phyloP scores from a whole-genome alignment of 2,329 filamentous ascomycete genomes.

The Aspergillus novoparasiticus region DNA sequence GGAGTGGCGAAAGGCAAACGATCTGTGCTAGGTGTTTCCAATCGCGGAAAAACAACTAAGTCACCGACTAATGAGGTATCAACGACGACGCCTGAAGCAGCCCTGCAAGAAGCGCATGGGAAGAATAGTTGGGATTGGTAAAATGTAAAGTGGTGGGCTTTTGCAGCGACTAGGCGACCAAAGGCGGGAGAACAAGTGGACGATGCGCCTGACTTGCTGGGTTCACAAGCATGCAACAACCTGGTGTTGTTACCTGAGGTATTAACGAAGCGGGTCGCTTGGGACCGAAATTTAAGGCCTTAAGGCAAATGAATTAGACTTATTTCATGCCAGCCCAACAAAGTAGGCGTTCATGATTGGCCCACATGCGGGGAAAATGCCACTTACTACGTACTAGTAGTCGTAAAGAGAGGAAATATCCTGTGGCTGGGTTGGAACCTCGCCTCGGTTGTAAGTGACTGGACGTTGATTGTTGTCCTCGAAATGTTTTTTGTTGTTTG shows the following conservation, averaged over 20 bases:
- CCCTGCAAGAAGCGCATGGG: neutral
- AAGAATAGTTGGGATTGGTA: neutral
- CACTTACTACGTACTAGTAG: neutral
- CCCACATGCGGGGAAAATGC: neutral
- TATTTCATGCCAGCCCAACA: neutral
- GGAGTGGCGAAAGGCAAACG: slow-evolving; percentile 11
- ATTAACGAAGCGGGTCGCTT: neutral
- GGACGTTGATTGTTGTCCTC: too few relatives aligned
- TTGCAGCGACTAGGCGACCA: slow-evolving; percentile 15
- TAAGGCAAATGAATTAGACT: slow-evolving; percentile 1
- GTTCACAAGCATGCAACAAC: slow-evolving; percentile 15
- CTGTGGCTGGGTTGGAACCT: neutral
- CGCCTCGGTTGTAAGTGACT: neutral
- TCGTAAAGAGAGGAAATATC: neutral
- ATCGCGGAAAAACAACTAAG: slow-evolving; percentile 1
- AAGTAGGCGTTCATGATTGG: neutral
- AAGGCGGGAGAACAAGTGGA: slow-evolving; percentile 22
- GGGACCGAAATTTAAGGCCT: neutral
- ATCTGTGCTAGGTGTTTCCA: slow-evolving; percentile 9
- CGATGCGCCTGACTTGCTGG: slow-evolving; percentile 20
- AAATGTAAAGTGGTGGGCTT: slow-evolving; percentile 1
- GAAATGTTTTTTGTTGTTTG: neutral
- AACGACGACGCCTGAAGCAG: neutral
- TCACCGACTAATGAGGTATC: slow-evolving; percentile 8
- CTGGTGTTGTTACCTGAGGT: neutral